phyloP scores from a whole-genome alignment of 2,329 filamentous ascomycete genomes.

The Hortaea werneckii region DNA sequence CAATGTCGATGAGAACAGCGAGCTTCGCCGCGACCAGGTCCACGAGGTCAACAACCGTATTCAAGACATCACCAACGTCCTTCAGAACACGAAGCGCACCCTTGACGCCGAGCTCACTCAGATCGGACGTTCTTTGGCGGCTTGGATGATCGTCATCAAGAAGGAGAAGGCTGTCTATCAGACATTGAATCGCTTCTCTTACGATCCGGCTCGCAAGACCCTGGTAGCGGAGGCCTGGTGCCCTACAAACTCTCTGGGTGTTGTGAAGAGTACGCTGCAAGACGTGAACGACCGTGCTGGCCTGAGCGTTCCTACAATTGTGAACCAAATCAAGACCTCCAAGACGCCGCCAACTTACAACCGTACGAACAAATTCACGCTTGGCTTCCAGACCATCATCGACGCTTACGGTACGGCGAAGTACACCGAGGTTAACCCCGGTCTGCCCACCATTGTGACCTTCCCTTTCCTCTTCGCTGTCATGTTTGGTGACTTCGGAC shows the following conservation, averaged over 20 bases:
- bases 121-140: constrained; percentile 82
- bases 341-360: constrained; percentile 96
- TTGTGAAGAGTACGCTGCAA: constrained; percentile 87
- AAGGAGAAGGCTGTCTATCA: constrained; percentile 98
- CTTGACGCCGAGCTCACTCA: constrained; percentile 86
- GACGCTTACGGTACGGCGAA: constrained; percentile 97
- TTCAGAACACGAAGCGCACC: constrained; percentile 90
- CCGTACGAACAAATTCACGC: constrained; percentile 97
- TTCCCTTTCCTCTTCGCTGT: constrained; percentile 99
- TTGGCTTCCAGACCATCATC: constrained; percentile 97
- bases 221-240: constrained; percentile 97
- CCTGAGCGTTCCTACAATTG: constrained; percentile 92
- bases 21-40: constrained; percentile 88
- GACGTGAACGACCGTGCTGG: constrained; percentile 95
- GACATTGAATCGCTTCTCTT: constrained; percentile 91
- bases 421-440: constrained; percentile 94
- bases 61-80: constrained; percentile 80
- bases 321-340: constrained; percentile 94
- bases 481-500: constrained; percentile 98
- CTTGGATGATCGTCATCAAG: constrained; percentile 95
- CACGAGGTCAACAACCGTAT: constrained; percentile 94
- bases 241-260: constrained; percentile 76
- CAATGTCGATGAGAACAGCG: constrained; percentile 94
- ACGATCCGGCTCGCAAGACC: constrained; percentile 89
- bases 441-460: constrained; percentile 87